Conservation (phyloP, 345 rosid species). For the Citrus mangshanensis region DNA sequence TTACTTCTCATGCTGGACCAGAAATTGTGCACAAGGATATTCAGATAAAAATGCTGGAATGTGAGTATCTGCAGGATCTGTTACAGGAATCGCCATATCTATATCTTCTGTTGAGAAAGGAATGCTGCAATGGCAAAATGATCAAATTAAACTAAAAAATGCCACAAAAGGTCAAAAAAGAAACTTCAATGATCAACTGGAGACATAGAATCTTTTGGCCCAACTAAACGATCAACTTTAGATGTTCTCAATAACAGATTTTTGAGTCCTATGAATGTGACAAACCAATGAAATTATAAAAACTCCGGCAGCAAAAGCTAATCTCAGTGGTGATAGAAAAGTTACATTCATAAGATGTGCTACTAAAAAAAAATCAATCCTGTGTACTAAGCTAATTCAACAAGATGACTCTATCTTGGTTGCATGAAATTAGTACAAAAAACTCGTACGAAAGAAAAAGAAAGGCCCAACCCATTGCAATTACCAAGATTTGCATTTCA, state of each 20-base stretch:
- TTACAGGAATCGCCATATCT: slow-evolving; percentile 81
- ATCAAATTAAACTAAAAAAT: neutral
- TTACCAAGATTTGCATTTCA: neutral
- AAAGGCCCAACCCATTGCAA: neutral
- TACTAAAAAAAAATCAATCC: neutral
- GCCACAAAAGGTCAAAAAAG: neutral
- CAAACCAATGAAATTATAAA: too few species aligned
- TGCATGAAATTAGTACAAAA: neutral
- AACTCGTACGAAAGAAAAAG: neutral
- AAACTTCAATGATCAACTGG: neutral
- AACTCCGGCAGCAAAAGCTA: too few species aligned
- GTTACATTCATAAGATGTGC: too few species aligned
- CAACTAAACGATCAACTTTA: neutral
- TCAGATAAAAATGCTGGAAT: slow-evolving; percentile 58
- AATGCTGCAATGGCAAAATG: slow-evolving; percentile 51
- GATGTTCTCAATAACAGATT: neutral
- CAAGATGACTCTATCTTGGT: neutral
- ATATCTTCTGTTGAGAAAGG: slow-evolving; percentile 95
- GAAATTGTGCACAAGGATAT: slow-evolving; percentile 64
- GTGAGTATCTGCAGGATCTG: slow-evolving; percentile 68
- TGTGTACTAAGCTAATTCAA: neutral
- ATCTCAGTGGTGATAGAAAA: too few species aligned
- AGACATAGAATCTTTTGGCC: neutral
- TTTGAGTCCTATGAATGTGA: neutral
- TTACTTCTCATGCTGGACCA: slow-evolving; percentile 31